Base-by-base conservation (phyloP, 768 basidiomycete genomes). In the Termitomyces sp. region DNA sequence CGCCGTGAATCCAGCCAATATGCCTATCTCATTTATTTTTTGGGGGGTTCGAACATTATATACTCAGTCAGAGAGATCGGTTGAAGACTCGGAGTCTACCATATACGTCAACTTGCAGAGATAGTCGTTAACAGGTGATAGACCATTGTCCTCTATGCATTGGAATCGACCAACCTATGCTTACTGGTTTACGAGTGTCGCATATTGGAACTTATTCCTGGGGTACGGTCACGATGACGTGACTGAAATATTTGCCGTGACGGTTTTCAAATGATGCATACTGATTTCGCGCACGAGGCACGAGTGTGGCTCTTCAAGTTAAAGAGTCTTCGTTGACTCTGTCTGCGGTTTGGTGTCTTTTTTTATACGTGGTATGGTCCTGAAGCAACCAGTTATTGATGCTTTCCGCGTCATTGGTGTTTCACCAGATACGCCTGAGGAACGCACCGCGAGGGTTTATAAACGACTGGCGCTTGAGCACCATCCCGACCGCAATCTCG, bases 401-500 rank as follows among this genome's bases (percentile, higher is more conserved):
- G 72, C 71, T 21, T 72, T 72, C 56, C 50, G 29, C 27, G 53
- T 59, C 43, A 65, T 73, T 27, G 67, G 64, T 41, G 51, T 73
- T 54, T 54, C 62, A 8, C 64, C 66, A 48, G 66, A 68, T 56
- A 49, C 65, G 32, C 62, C 68, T 37, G 49, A 64, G 38, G 34
- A 62, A n/a, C 53, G 58, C 7, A 72, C 71, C 16, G 63, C 61
- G 42, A 68, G 59, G 51, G 66, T 68, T 17, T 74, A 72, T 59
- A 73, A 69, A 44, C 65, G 60, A 51, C 66, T 71, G 27, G 66
- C 69, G 31, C 63, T 71, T 53, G 62, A 64, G 34, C 71, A 72
- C 47, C 72, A 70, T 59, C 70, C 72, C 46, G 68, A 74, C 59
- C 68, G 70, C 47, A 75, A 75, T 58, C 66, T 65, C 16, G 66